Evolutionary conservation across 2,329 filamentous ascomycete species (phyloP).

Genomic region (Aspergillus flavus): DNA sequence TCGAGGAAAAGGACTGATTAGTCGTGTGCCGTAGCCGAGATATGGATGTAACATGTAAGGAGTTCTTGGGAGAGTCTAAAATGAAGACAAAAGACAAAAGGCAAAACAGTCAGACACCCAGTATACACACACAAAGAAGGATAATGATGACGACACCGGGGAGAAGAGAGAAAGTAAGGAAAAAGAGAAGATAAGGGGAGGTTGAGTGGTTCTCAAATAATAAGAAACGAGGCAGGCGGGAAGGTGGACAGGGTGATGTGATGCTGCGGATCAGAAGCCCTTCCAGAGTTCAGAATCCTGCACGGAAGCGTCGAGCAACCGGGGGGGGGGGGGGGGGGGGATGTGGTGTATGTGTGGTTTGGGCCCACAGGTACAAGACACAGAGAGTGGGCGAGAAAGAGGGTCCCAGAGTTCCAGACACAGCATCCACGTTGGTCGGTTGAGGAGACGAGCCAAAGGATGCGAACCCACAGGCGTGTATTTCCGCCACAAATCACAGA

Average conservation of each 20-base stretch:
- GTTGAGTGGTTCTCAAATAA: conserved; percentile 3
- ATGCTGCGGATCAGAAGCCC: conserved; percentile 1
- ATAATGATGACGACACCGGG: neutral
- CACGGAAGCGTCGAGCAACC: conserved; percentile 6
- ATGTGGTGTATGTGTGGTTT: neutral
- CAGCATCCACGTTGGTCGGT: conserved; percentile 6
- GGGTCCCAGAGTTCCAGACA: conserved; percentile 1
- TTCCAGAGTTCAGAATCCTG: conserved; percentile 6
- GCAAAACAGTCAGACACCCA: neutral
- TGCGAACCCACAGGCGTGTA: conserved; percentile 3
- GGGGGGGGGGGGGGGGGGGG: neutral
- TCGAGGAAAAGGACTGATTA: conserved; percentile 17
- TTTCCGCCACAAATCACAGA: conserved; percentile 7
- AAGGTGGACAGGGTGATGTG: conserved; percentile 1
- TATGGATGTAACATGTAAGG: conserved; percentile 3
- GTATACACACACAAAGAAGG: neutral
- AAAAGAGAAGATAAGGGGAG: neutral
- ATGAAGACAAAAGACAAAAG: neutral
- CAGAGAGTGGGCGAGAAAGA: conserved; percentile 1
- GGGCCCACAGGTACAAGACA: conserved; percentile 1
- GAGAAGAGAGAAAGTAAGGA: neutral
- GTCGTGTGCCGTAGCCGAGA: conserved; percentile 14
- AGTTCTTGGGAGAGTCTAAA: neutral
- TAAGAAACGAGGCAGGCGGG: neutral
- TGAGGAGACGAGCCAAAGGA: conserved; percentile 5